Evolutionary conservation across 2,329 filamentous ascomycete genomes (phyloP).

Genomic region (Oidium heveae): DNA sequence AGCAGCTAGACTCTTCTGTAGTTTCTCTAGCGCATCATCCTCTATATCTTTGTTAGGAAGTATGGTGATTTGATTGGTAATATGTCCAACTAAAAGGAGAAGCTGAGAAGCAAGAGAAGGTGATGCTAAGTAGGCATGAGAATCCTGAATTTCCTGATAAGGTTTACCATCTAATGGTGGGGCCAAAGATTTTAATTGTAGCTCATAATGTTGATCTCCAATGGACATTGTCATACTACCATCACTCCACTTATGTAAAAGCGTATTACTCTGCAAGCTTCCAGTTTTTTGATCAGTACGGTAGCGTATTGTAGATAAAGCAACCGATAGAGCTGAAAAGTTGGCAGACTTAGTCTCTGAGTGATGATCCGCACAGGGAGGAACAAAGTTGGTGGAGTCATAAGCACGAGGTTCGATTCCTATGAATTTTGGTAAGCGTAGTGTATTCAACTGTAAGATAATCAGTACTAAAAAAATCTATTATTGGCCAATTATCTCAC

Average conservation of each 20-base stretch:
- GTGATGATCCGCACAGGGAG: constrained; percentile 32
- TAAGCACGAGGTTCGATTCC: constrained; percentile 43
- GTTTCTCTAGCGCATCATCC: constrained; percentile 43
- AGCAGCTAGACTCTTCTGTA: constrained; percentile 41
- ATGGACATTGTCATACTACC: constrained; percentile 54
- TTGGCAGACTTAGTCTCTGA: constrained; percentile 19
- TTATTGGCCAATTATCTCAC: constrained; percentile 18
- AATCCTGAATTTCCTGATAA: constrained; percentile 42
- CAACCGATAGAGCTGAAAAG: constrained; percentile 28
- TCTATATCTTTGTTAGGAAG: constrained; percentile 39
- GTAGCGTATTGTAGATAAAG: constrained; percentile 43
- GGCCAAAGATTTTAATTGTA: constrained; percentile 43
- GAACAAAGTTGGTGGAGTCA: constrained; percentile 37
- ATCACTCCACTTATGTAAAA: constrained; percentile 55
- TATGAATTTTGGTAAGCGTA: constrained; percentile 50
- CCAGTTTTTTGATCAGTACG: constrained; percentile 35
- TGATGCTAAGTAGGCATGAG: constrained; percentile 51
- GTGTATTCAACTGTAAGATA: constrained; percentile 31
- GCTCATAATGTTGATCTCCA: constrained; percentile 50
- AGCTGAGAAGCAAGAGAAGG: constrained; percentile 43
- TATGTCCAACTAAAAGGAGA: constrained; percentile 48
- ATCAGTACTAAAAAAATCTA: constrained; percentile 4
- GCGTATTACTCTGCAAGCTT: constrained; percentile 47
- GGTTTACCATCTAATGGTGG: constrained; percentile 26
- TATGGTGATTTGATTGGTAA: constrained; percentile 47